Evolutionary conservation across 208 protist species (phyloP), one percentile per base, ranked within the genome.

Genomic region (Trypanosoma caninum): DNA sequence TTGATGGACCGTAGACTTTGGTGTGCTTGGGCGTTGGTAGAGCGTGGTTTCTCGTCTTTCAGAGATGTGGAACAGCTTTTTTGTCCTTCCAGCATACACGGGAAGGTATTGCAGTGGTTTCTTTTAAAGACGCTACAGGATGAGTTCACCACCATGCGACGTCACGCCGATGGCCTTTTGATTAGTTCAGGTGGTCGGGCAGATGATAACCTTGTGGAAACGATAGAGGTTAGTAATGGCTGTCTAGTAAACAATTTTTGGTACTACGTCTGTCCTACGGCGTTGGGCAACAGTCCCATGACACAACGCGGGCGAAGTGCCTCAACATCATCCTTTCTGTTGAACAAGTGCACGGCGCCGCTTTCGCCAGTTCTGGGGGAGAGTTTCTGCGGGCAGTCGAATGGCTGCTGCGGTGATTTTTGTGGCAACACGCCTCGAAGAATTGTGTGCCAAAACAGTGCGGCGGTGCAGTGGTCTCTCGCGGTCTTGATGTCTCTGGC

Each of bases 81-180:
- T 51, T 61, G 45, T 22, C 35, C 52, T 14, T 37, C 55, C 22
- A 35, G 4, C 34, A 16, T 18, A 13, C 18, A 37, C 34, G 64
- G 64, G 20, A 16, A n/a, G 25, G 20, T 30, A 23, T 37, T 70
- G 13, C 54, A 58, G 28, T 11, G 37, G 6, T 70, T 70, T 70
- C 18, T 70, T 58, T 38, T 70, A 45, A 23, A 58, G 4, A 63
- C 47, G 3, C 18, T 70, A 28, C 42, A 63, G 23, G 48, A 59
- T 18, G 56, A 60, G 37, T 70, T 70, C 52, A 56, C 56, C 11
- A 30, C 23, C 10, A 70, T 70, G 64, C 56, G 47, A 18, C 28
- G 37, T 11, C n/a, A 35, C 18, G 50, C 41, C 31, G 45, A 42
- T 11, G 41, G 60, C 33, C 8, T 11, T n/a, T 6, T 20, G 16